Base-by-base conservation (phyloP, 106 monocot genomes). In the Iris macrosiphon region DNA sequence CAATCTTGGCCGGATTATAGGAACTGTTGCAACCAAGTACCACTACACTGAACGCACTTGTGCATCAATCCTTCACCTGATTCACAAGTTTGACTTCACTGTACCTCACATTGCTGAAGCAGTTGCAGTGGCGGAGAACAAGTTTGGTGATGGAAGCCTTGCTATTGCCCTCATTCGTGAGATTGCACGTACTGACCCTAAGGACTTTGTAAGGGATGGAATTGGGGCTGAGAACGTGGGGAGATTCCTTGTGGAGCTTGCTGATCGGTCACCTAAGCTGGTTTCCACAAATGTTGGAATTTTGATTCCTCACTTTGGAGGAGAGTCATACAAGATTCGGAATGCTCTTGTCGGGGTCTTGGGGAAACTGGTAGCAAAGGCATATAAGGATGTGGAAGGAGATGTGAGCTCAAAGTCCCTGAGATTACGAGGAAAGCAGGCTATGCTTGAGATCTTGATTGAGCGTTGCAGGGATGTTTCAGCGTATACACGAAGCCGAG, bases 311-410 rank as follows among this genome's bases (percentile, higher is more conserved):
- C 98, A 91, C 65, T 91, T 98, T 68, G 91, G 98, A n/a, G 98
- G 98, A 14, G 98, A 98, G 25, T 98, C 98, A 16, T 98, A 87
- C 50, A 98, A 91, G 67, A 98, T 98, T 44, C 74, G 98, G 45
- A 98, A 87, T 66, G 76, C 81, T 31, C 89, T 98, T 31, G 75
- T 98, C 61, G 77, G 83, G 23, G 90, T 98, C 18, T 42, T 98
- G 60, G 98, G 98, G 3, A 98, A 83, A 67, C 47, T 98, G 72
- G 83, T 81, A 32, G 48, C 57, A 35, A 80, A 78, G 75, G 87
- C 98, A 17, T 87, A 68, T 59, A 90, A 72, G 35, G 89, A 96
- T 75, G 57, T 78, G 33, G 91, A 91, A 33, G 80, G 83, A 27
- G 91, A 87, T 68, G 17, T 71, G 31, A 81, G 73, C 58, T 77